A percentile compares a stretch with the other conserved stretches of the same genome.
Evolutionary conservation across 2,329 filamentous ascomycete species (phyloP).

Genomic region (Cladosporium austrohemisphaericum): DNA sequence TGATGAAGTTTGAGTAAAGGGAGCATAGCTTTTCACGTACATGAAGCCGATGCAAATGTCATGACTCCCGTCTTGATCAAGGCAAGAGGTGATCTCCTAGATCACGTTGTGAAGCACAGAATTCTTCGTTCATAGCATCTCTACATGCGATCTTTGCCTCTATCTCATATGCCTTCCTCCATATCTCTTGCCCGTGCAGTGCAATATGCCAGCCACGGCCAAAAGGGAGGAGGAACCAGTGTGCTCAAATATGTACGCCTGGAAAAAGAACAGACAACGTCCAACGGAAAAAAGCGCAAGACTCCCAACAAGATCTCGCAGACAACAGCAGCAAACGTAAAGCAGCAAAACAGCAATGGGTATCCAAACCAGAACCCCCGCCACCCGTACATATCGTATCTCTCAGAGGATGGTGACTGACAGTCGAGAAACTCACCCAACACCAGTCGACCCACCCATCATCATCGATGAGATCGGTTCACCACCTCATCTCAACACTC

Average conservation of each 20-base stretch:
- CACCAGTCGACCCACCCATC: too few relatives aligned
- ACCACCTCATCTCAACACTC: conserved; percentile 17
- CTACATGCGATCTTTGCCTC: conserved; percentile 3
- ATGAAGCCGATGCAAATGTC: background rate
- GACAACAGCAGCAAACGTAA: too few relatives aligned
- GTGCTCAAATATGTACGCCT: background rate
- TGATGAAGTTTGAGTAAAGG: conserved; percentile 32
- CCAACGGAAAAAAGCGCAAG: background rate
- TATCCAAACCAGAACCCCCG: conserved; percentile 13
- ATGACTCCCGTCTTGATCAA: background rate
- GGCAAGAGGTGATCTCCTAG: too few relatives aligned
- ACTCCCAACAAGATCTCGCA: background rate
- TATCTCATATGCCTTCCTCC: background rate
- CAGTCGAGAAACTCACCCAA: too few relatives aligned
- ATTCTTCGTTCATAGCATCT: background rate
- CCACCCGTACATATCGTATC: conserved; percentile 1
- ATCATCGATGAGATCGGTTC: background rate
- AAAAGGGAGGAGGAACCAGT: too few relatives aligned
- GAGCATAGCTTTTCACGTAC: background rate
- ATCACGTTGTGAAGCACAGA: too few relatives aligned
- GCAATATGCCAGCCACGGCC: too few relatives aligned
- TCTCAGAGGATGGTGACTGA: background rate
- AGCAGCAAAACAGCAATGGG: conserved; percentile 4
- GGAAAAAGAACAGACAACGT: background rate
- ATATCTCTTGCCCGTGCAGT: too few relatives aligned